Percentiles rank a stretch among this genome's conserved stretches.
Conservation (phyloP, 73 alveolate species). For the Blepharisma stoltei region DNA sequence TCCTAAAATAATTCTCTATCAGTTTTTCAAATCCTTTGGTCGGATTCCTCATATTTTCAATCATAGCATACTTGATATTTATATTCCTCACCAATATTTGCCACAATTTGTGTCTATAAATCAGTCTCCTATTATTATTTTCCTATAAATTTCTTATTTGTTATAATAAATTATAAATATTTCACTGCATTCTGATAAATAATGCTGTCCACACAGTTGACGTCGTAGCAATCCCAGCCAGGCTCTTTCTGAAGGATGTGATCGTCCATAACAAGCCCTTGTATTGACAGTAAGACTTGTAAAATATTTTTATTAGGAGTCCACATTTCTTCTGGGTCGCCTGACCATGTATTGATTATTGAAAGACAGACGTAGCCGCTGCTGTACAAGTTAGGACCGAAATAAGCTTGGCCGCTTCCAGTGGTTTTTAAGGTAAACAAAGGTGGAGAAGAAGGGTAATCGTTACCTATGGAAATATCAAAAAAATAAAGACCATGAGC, state of each 20-base stretch:
- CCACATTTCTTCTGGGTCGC: slow-evolving; percentile 68
- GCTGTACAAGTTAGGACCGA: slow-evolving; percentile 69
- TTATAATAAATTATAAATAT: no score
- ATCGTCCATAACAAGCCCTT: slow-evolving; percentile 71
- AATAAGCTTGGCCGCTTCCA: slow-evolving; percentile 59
- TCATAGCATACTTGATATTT: slow-evolving; percentile 95
- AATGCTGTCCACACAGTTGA: slow-evolving; percentile 60
- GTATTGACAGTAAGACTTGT: slow-evolving; percentile 63
- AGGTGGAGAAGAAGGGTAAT: slow-evolving; percentile 73
- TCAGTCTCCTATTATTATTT: no score
- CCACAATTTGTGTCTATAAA: no score
- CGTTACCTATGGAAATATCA: slow-evolving; percentile 56
- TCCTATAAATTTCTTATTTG: no score
- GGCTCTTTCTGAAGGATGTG: slow-evolving; percentile 71
- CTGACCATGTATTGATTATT: slow-evolving; percentile 74
- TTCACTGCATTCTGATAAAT: slow-evolving; percentile 75
- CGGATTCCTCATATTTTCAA: slow-evolving; percentile 90
- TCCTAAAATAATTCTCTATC: slow-evolving; percentile 85
- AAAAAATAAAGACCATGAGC: slow-evolving; percentile 71
- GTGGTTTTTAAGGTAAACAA: slow-evolving; percentile 57
- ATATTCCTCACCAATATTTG: slow-evolving; percentile 88
- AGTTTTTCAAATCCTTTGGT: slow-evolving; percentile 91
- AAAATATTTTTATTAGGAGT: slow-evolving; percentile 52
- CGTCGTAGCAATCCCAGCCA: slow-evolving; percentile 84
- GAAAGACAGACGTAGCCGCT: slow-evolving; percentile 73